A percentile compares a stretch with the other conserved stretches of the same genome.
Conservation (phyloP, 805 yeast genomes). For the Yarrowia sp. region DNA sequence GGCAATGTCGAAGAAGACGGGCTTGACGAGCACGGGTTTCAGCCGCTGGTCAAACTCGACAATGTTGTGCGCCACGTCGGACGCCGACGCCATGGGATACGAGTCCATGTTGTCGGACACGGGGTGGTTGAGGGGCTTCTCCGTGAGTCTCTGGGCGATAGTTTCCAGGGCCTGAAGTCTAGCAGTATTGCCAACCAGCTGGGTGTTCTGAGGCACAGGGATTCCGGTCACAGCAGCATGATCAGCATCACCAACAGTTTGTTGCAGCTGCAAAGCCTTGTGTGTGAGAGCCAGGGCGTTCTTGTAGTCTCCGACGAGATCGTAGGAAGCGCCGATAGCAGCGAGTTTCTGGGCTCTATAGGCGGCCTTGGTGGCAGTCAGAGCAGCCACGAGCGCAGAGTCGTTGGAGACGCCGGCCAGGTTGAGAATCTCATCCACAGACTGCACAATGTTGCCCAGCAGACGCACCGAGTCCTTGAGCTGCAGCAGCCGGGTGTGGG, state of each 20-base stretch:
- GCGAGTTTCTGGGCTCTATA: constrained; percentile 57
- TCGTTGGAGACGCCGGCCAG: constrained; percentile 93
- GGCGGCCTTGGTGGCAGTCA: constrained; percentile 58
- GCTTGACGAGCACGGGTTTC: constrained; percentile 75
- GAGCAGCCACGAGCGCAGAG: constrained; percentile 65
- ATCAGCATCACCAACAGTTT: not conserved
- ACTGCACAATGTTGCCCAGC: constrained; percentile 59
- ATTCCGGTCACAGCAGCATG: constrained; percentile 15
- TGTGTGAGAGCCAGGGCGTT: constrained; percentile 48
- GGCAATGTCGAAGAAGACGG: constrained; percentile 90
- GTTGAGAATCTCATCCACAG: constrained; percentile 68
- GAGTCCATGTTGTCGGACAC: constrained; percentile 57
- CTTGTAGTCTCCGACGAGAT: constrained; percentile 47
- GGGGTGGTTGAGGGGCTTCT: constrained; percentile 42
- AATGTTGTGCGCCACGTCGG: constrained; percentile 45
- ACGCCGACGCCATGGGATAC: constrained; percentile 50
- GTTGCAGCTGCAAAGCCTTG: constrained; percentile 42
- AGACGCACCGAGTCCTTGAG: constrained; percentile 56
- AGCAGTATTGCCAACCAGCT: constrained; percentile 5
- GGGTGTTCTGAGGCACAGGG: constrained; percentile 14
- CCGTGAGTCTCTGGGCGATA: constrained; percentile 15
- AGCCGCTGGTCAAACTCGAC: constrained; percentile 53
- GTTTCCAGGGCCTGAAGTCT: constrained; percentile 35
- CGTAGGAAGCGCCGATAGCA: constrained; percentile 53
- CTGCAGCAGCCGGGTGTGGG: constrained; percentile 39